Base-by-base conservation (phyloP, 2,329 filamentous ascomycete genomes). In the Parascedosporium putredinis region DNA sequence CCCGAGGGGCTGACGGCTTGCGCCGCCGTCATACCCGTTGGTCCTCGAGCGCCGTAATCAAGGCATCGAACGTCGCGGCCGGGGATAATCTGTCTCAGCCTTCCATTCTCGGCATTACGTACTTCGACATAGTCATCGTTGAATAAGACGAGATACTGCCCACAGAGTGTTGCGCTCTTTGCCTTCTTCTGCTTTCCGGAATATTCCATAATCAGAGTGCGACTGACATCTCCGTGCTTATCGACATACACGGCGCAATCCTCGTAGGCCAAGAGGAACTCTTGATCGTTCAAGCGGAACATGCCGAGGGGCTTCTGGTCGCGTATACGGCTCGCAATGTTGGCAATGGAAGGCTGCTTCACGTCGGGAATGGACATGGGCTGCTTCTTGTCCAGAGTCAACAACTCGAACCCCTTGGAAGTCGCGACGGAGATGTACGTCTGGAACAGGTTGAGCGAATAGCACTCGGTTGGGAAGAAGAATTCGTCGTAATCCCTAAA, bases 401-500 rank as follows among this genome's bases (percentile, higher is more conserved):
- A 79, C 55, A 98, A 86, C 68, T 98, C 94, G 58, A 98, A 89
- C 22, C 93, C 94, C 64, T 89, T 88, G 36, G 88, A 79, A 1
- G 91, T 97, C 18, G 88, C 84, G 45, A 98, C 88, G 8, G 93
- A 88, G 49, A 98, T 85, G 54, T 89, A 94, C 1, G 85, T 88
- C 64, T 96, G 88, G 78, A 97, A 98, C 48, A 98, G 79, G 65
- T 96, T 97, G 62, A 98, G 86, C 45, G 87, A 88, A 65, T 85
- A 95, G 65, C 89, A 96, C 63, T 98, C 94, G 2, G 87, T 84
- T 0, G 93, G 93, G 57, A 98, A 90, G 68, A 97, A 98, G 67
- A 98, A 98, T 58, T 97, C 93, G 69, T 98, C 93, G 64, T 90
- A 98, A 62, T 98, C 93, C 54, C 93, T 85, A 81, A 97, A 98